A percentile compares a stretch with the other conserved stretches of the same genome.
Evolutionary conservation across 768 basidiomycete species (phyloP).

Genomic region (Pholiota molesta): DNA sequence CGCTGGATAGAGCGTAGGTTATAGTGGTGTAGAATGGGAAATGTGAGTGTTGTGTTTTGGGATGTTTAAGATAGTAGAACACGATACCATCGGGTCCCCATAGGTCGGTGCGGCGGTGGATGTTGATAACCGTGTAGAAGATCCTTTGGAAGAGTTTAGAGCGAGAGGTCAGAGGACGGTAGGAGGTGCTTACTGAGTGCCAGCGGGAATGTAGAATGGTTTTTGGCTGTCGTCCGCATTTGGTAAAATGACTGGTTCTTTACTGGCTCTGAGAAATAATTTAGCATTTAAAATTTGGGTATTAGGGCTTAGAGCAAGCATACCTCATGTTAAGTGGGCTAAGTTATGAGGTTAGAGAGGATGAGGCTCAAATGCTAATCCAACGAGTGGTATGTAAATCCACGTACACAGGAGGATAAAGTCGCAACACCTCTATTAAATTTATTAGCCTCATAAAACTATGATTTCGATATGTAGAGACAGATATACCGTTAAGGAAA

Average conservation of each 20-base stretch:
- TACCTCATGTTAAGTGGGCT: constrained; percentile 18
- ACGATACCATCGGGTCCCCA: constrained; percentile 61
- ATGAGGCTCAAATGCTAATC: neutral
- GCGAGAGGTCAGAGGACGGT: constrained; percentile 17
- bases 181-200: constrained; percentile 18
- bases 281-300: neutral
- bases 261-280: constrained; percentile 12
- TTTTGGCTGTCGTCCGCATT: constrained; percentile 16
- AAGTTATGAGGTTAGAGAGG: neutral
- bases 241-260: constrained; percentile 20
- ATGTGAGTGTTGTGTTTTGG: too few relatives aligned
- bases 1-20: constrained; percentile 31
- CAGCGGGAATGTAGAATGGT: constrained; percentile 29
- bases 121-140: constrained; percentile 48
- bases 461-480: neutral
- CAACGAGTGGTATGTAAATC: neutral
- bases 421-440: constrained; percentile 41
- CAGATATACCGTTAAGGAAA: constrained; percentile 32
- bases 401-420: constrained; percentile 39
- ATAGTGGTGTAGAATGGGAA: too few relatives aligned
- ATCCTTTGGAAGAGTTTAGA: neutral
- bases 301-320: neutral
- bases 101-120: constrained; percentile 48
- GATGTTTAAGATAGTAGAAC: neutral
- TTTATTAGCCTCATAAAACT: neutral